Evolutionary conservation across 2,329 filamentous ascomycete genomes (phyloP), one percentile per base, ranked within the genome.

Genomic region (Domatiomyces catenatus): DNA sequence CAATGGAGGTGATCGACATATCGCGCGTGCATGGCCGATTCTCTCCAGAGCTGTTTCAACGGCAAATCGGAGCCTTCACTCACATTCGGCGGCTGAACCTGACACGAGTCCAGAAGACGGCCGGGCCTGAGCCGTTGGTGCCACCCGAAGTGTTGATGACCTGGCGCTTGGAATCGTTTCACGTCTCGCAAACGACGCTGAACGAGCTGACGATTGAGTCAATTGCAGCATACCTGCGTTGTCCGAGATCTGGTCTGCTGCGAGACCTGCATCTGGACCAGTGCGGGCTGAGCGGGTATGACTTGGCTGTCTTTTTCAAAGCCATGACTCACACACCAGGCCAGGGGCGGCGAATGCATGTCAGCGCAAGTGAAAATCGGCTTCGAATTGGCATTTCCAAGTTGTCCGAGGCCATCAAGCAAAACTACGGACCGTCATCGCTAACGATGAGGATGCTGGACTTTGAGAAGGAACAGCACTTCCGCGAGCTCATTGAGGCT

Each of bases 401-500:
- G 44, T 61, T 73, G 15, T 70, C 69, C 53, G 62, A 66, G 17
- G 66, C 69, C 5, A 69, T 75, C 56, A 65, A 64, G 5, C 64
- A 76, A 46, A 76, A 73, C 46, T 66, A 74, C 44, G 77, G 80
- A 0, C 81, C 82, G 1, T 73, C 79, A 2, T 76, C 77, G 56
- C 63, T 86, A 24, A 81, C 78, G 3, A 79, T 86, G 67, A 72
- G 77, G 36, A 77, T 83, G 66, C 75, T 85, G 36, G 82, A 85
- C 60, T 86, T 82, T 60, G 75, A 79, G 51, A 75, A 78, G 53
- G 79, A 83, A 59, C 68, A 74, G 8, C 73, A 79, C 51, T 85
- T 85, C 56, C 73, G 77, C 36, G 73, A 78, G 51, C 67, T 86
- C 46, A 70, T 84, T 5, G 67, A 76, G 52, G 80, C 82, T 1